phyloP scores from a whole-genome alignment of 2,329 filamentous ascomycete genomes.

The Arthrobotrys iridis region DNA sequence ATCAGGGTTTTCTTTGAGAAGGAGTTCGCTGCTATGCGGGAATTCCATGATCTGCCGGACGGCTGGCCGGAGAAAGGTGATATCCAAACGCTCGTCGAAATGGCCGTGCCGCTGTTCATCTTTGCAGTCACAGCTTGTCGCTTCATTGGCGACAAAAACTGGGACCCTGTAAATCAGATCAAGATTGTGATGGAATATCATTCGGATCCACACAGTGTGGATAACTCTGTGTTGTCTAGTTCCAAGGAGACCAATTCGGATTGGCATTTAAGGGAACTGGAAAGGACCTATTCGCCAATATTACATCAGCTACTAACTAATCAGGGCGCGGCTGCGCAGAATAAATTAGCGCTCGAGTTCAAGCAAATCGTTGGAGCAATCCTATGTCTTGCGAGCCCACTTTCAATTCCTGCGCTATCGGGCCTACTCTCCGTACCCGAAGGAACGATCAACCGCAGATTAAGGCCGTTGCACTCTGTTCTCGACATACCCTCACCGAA shows the following conservation, averaged over 20 bases:
- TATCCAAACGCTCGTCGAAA: slow-evolving; percentile 52
- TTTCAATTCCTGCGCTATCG: slow-evolving; percentile 3
- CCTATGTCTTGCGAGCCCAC: neutral
- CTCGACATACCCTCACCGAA: slow-evolving; percentile 6
- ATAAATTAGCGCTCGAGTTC: too few relatives aligned
- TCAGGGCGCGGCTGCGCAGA: too few relatives aligned
- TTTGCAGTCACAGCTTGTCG: too few relatives aligned
- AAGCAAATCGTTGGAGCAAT: slow-evolving; percentile 2
- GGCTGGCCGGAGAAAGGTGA: slow-evolving; percentile 53
- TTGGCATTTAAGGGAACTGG: neutral
- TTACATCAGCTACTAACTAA: neutral
- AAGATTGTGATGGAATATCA: neutral
- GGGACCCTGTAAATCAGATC: neutral
- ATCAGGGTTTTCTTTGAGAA: slow-evolving; percentile 60
- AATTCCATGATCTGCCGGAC: slow-evolving; percentile 28
- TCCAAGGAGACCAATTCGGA: neutral
- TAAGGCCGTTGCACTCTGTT: slow-evolving; percentile 6
- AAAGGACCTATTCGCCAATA: slow-evolving; percentile 12
- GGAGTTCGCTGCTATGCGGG: slow-evolving; percentile 59
- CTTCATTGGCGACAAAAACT: too few relatives aligned
- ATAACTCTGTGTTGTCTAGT: too few relatives aligned
- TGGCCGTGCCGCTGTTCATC: too few relatives aligned
- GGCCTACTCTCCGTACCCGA: neutral
- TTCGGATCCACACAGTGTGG: too few relatives aligned
- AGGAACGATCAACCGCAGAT: neutral